Evolutionary conservation across 2,329 filamentous ascomycete genomes (phyloP), one percentile per base, ranked within the genome.

Genomic region (Diaporthe ampelina): DNA sequence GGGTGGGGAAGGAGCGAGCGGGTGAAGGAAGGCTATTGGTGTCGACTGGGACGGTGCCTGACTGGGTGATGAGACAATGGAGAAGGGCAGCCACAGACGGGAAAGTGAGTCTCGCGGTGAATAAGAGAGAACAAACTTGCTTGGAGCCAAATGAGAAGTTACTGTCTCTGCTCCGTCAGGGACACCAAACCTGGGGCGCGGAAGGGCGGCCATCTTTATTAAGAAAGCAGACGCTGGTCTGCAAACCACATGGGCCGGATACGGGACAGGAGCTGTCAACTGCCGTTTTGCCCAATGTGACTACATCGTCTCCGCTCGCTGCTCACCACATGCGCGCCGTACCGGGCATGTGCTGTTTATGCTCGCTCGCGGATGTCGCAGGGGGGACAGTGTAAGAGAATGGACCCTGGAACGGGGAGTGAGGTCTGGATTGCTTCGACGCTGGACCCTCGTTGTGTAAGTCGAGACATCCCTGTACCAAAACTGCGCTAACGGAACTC

Each of bases 161-260:
- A 54, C 48, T 40, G 19, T 50, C 48, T 54, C 43, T 52, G 17
- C 32, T 52, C 45, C 63, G 11, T 50, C 63, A 21, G 24, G 19
- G 4, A 19, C 21, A 52, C n/a, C 63, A 68, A 37, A 15, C 45
- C 48, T 29, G 48, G 32, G 29, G 17, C 32, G n/a, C 52, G 48
- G 63, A 26, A 54, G 63, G 32, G n/a, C n/a, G 15, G 45, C 63
- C 63, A 68, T 68, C 63, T 68, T 68, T 54, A 68, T 32, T 32
- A 67, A 26, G 45, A 52, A 48, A 40, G 45, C n/a, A 54, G 11
- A 37, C 13, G 15, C 29, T 67, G 63, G 45, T 9, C 6, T 52
- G 63, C 24, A 19, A 52, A 40, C 63, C 63, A 67, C 61, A 67
- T 52, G 63, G 63, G 45, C 10, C 63, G 26, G 61, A 24, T 10